Evolutionary conservation across 140 eudicot species (phyloP), one percentile per base, ranked within the genome.

Genomic region (Flaveria floridana): DNA sequence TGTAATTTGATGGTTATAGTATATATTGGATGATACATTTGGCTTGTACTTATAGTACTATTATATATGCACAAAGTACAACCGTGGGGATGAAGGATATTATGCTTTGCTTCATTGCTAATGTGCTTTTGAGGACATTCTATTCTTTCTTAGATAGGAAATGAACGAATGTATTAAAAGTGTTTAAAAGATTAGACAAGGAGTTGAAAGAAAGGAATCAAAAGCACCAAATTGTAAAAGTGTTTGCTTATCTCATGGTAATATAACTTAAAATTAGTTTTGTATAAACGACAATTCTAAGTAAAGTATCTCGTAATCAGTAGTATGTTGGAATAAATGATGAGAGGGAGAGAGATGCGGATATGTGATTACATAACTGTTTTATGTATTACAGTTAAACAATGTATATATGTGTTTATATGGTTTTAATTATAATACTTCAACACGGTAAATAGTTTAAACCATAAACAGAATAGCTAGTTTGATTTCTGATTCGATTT

Each of bases 71-170:
- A 61, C 67, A 52, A 52, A 16, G 23, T 52, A 52, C 59, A 52
- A n/a, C 59, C 59, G 2, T 16, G 34, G 0, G 50, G 50, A 21
- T 34, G 26, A 11, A 74, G 0, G 80, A 23, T n/a, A 58, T 53
- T 76, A 76, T 76, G 75, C 80, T 53, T 76, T 76, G 80, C 75
- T 53, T 76, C 68, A 56, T 39, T 62, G 37, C 4, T 3, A n/a
- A 67, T 53, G 80, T 67, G 74, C 75, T 56, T 76, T 76, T 76
- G 6, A 53, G 50, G 48, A 76, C 80, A 76, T 67, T 76, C 75
- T 55, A 68, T 67, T 76, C 80, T 76, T 76, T 72, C 69, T 76
- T 76, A 67, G 48, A 12, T 37, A 55, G 69, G 68, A 76, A 64
- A 64, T 64, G 48, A n/a, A 75, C 26, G 39, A 50, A 76, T 21